These are phyloP conservation scores for Pyrus communis DNA, from an alignment of 306 rosid genomes.

Conservation along the genomic window DNA sequence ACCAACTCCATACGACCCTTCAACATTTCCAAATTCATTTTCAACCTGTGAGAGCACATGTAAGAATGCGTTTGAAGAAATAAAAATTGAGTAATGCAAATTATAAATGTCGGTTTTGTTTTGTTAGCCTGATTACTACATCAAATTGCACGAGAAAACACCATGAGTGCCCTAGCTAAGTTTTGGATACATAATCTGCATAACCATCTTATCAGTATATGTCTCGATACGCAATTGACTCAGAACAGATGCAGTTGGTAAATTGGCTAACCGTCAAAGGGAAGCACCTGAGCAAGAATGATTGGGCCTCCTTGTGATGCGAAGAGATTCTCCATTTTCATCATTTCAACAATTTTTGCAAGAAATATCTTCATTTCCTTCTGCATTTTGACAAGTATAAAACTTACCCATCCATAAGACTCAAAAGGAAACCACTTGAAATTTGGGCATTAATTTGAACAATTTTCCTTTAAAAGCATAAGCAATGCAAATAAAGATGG, in stretches of 20 bases:
- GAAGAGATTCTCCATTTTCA: conserved; percentile 21
- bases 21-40: conserved; percentile 19
- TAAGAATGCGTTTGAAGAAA: neutral
- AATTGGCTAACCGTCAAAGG: neutral
- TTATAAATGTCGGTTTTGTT: neutral
- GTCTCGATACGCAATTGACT: neutral
- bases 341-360: conserved; percentile 14
- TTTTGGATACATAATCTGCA: neutral
- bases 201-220: neutral
- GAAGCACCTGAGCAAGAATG: conserved; percentile 19
- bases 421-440: neutral
- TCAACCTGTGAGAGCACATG: conserved; percentile 6
- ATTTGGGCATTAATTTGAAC: neutral
- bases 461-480: neutral
- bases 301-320: conserved; percentile 25
- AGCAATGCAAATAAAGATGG: neutral
- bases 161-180: neutral
- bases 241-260: neutral
- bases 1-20: conserved; percentile 7
- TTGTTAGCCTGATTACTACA: neutral
- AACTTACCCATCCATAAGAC: neutral
- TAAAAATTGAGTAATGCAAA: neutral
- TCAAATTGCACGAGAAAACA: neutral
- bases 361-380: conserved; percentile 8
- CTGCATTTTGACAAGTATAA: neutral